Evolutionary conservation across 202 grass and related monocot species (phyloP), one percentile per base, ranked within the genome.

Genomic region (Elaeis oleifera): DNA sequence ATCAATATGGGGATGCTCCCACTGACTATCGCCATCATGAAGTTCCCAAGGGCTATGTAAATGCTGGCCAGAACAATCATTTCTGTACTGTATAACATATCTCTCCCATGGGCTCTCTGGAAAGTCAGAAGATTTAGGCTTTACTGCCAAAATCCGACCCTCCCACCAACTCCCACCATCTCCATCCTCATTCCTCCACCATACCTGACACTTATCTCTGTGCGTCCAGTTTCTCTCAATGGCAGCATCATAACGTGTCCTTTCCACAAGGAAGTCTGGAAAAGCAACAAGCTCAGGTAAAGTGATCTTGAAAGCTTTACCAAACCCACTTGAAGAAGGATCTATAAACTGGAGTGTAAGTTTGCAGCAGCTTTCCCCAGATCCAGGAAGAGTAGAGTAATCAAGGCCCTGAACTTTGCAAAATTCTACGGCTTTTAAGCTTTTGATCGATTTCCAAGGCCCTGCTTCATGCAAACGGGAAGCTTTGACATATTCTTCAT

Each of bases 201-300:
- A 97, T 53, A 97, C 88, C 71, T 79, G 84, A 72, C 88, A 97
- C 67, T 91, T 97, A 76, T 97, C 92, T 81, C 88, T 80, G 49
- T 72, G 55, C 56, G 85, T 83, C 92, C 92, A 97, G 58, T 83
- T 89, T 71, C 80, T 83, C 11, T 81, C 82, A 14, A 91, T 76
- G 52, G 92, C 56, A 76, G 79, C 71, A 75, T 89, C 88, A 68
- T 79, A 91, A 44, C 92, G 80, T 77, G 79, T 79, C 74, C 77
- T 87, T 82, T 97, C 92, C 58, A 97, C 92, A 64, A 97, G 79
- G 80, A 91, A 97, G 74, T 97, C 92, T 15, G 92, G 92, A 62
- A 76, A 83, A 54, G 56, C 56, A 61, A 79, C 81, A 39, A 89
- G 64, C 76, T 97, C 92, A 31, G 74, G 87, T 23, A 97, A 74